A percentile compares a stretch with the other conserved stretches of the same genome.
Evolutionary conservation across 208 protist genomes (phyloP).

Genomic region (Leishmania martiniquensis): DNA sequence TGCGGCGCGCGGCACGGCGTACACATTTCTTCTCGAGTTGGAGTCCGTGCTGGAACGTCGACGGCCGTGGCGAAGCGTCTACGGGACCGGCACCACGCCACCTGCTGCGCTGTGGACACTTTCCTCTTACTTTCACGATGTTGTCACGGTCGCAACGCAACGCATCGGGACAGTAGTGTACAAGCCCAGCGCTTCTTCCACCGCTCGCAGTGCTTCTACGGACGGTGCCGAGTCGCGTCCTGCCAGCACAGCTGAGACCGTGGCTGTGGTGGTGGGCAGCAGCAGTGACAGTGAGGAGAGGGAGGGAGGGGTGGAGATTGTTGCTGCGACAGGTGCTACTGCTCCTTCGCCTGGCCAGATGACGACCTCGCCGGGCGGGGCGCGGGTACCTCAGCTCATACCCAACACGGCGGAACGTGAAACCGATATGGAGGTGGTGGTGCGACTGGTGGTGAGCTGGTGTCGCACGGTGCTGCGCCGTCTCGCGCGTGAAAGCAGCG

Average conservation of each 20-base stretch:
- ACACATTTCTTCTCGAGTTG: conserved; percentile 65
- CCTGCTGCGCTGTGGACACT: conserved; percentile 84
- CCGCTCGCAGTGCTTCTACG: background rate
- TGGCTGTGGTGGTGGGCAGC: conserved; percentile 44
- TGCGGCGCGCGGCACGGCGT: conserved; percentile 37
- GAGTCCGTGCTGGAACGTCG: conserved; percentile 49
- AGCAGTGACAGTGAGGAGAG: conserved; percentile 25
- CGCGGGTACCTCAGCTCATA: conserved; percentile 35
- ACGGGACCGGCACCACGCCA: conserved; percentile 23
- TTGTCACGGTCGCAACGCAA: conserved; percentile 76
- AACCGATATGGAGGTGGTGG: conserved; percentile 56
- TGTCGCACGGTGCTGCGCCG: conserved; percentile 30
- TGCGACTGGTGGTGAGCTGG: conserved; percentile 62
- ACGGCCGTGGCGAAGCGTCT: conserved; percentile 31
- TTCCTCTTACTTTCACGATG: conserved; percentile 69
- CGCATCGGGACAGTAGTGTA: conserved; percentile 58
- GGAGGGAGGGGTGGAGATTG: background rate
- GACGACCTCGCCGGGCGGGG: background rate
- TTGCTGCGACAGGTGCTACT: background rate
- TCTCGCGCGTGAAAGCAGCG: background rate
- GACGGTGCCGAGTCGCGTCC: background rate
- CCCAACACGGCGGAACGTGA: conserved; percentile 65
- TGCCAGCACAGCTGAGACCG: background rate
- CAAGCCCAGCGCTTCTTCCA: conserved; percentile 1
- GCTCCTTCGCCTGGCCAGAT: background rate